Evolutionary conservation across 352 stramenopile genomes (phyloP), one percentile per base, ranked within the genome.

Genomic region (Globisporangium paddicum): DNA sequence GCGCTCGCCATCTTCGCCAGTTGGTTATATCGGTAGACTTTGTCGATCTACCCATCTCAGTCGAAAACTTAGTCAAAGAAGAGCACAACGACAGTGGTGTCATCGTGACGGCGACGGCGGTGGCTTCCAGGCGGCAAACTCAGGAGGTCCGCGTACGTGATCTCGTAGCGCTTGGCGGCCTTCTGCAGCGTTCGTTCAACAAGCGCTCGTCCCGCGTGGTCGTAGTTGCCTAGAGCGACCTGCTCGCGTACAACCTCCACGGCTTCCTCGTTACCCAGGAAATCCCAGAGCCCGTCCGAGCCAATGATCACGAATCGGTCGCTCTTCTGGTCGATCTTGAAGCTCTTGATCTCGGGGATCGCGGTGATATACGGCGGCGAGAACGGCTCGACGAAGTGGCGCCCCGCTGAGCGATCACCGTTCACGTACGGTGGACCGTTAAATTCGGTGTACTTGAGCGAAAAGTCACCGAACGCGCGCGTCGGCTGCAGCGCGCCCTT

Each of bases 241-340:
- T 92, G 73, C 35, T 77, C 70, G 25, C 78, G 77, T 16, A 98
- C 94, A n/a, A 98, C 77, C 37, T 97, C 86, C 1, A 98, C 88
- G 16, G 90, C 95, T 41, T 99, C 96, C 69, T 98, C 83, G 68
- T 98, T 98, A 61, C 67, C 89, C 44, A 98, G 77, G 46, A 98
- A 96, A 75, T 99, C 96, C 96, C 96, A 99, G n/a, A 99, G 71
- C 13, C 96, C 96, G 74, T 99, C 97, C 65, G 95, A 98, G 25
- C 81, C 69, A 40, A 99, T 90, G 50, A 99, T 89, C 50, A 99
- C 69, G 72, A 99, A 99, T 77, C 98, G 87, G 69, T 99, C 97
- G 49, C 68, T 63, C 1, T 73, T 69, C 47, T 53, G 16, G 26
- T 72, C 63, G 14, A 94, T 66, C 45, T 76, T 68, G 57, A 89